Percentiles rank a stretch among this genome's conserved stretches.
phyloP scores from a whole-genome alignment of 148 eudicot genomes.

The Fagopyrum homotropicum region DNA sequence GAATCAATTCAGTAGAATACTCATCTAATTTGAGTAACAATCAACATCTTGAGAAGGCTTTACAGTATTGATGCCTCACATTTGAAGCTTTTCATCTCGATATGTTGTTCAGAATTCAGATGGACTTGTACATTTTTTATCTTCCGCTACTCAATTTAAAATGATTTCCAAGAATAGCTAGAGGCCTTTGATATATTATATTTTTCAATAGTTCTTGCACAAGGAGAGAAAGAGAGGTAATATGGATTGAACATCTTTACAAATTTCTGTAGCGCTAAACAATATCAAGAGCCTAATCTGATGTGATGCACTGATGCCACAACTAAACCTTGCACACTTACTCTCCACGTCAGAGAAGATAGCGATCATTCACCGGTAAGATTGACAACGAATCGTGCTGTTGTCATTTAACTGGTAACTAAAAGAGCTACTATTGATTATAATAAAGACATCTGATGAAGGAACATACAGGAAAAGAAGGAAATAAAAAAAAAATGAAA shows the following conservation, averaged over 20 bases:
- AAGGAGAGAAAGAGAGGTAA: background rate
- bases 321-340: background rate
- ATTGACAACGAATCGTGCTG: background rate
- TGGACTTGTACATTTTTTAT: background rate
- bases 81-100: too few species aligned
- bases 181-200: too few species aligned
- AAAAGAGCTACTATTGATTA: background rate
- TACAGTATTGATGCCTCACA: too few species aligned
- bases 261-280: background rate
- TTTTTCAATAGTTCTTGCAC: background rate
- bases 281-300: background rate
- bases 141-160: background rate
- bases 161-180: too few species aligned
- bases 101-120: too few species aligned
- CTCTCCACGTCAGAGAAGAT: background rate
- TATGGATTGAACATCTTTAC: background rate
- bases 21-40: background rate
- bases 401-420: background rate
- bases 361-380: background rate
- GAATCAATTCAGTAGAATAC: background rate
- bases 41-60: background rate
- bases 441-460: background rate
- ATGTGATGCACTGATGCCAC: background rate
- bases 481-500: background rate
- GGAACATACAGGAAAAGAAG: background rate